Evolutionary conservation across 148 eudicot genomes (phyloP).

Genomic region (Pouteria glomerata): DNA sequence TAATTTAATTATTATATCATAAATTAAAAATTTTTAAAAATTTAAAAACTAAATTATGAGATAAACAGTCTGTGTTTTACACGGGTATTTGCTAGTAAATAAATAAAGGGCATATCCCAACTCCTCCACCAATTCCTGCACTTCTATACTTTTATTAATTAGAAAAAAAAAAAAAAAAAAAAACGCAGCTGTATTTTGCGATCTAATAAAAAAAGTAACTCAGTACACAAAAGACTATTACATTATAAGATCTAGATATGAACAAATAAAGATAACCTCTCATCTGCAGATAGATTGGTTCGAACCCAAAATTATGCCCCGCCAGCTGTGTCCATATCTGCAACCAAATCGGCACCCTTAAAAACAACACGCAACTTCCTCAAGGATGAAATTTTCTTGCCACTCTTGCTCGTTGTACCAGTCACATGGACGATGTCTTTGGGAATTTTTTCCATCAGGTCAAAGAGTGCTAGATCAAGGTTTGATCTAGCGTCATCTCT

Average conservation of each 20-base stretch:
- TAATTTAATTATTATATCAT: too few relatives aligned
- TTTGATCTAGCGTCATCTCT: constrained; percentile 88
- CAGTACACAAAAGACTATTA: too few relatives aligned
- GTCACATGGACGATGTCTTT: constrained; percentile 63
- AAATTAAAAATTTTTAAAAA: too few relatives aligned
- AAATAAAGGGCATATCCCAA: too few relatives aligned
- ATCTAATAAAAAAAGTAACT: not conserved
- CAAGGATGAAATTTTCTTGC: constrained; percentile 47
- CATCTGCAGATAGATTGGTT: too few relatives aligned
- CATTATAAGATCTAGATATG: too few relatives aligned
- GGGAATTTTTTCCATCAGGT: constrained; percentile 58
- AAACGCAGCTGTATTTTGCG: not conserved
- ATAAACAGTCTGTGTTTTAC: too few relatives aligned
- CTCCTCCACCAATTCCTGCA: not conserved
- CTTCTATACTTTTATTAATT: not conserved
- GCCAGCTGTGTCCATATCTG: constrained; percentile 79
- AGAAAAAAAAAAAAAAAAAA: not conserved
- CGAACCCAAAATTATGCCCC: constrained; percentile 40
- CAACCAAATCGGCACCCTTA: constrained; percentile 58
- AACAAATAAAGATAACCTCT: too few relatives aligned
- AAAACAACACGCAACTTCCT: constrained; percentile 74
- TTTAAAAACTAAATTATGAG: too few relatives aligned
- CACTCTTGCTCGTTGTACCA: constrained; percentile 51
- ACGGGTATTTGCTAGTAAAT: too few relatives aligned
- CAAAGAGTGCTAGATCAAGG: constrained; percentile 59